These are phyloP conservation scores for Aspergillus transmontanensis DNA, from an alignment of 2,329 filamentous ascomycete species.

Conservation along the genomic window DNA sequence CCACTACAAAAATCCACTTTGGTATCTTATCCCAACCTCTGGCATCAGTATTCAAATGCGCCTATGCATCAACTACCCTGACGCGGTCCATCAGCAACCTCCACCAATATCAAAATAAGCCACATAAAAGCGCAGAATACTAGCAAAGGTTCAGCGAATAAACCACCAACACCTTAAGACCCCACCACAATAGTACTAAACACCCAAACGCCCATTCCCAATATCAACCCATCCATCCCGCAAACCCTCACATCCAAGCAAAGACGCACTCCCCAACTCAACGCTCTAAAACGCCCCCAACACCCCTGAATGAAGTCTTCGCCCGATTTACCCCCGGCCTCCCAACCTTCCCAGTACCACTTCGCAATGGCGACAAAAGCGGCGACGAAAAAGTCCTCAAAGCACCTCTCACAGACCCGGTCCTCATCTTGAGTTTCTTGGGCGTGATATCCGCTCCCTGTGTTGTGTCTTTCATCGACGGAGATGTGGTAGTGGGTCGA, in stretches of 20 bases:
- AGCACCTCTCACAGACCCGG: not conserved
- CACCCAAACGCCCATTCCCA: no score
- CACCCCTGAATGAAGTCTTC: slow-evolving; percentile 7
- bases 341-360: not conserved
- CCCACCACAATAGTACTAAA: no score
- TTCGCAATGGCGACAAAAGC: slow-evolving; percentile 7
- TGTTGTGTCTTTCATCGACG: not conserved
- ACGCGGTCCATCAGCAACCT: no score
- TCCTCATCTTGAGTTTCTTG: not conserved
- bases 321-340: not conserved
- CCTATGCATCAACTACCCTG: no score
- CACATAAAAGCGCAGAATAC: no score
- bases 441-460: not conserved
- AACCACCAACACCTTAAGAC: no score
- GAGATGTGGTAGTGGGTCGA: not conserved
- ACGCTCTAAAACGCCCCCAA: not conserved
- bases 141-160: no score
- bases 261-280: not conserved
- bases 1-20: no score
- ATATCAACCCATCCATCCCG: not conserved
- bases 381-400: slow-evolving; percentile 9
- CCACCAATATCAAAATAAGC: no score
- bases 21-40: no score
- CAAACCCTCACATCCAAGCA: not conserved
- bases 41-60: no score